A percentile compares a stretch with the other conserved stretches of the same genome.
Evolutionary conservation across 352 stramenopile species (phyloP).

Genomic region (Thraustotheca clavata): DNA sequence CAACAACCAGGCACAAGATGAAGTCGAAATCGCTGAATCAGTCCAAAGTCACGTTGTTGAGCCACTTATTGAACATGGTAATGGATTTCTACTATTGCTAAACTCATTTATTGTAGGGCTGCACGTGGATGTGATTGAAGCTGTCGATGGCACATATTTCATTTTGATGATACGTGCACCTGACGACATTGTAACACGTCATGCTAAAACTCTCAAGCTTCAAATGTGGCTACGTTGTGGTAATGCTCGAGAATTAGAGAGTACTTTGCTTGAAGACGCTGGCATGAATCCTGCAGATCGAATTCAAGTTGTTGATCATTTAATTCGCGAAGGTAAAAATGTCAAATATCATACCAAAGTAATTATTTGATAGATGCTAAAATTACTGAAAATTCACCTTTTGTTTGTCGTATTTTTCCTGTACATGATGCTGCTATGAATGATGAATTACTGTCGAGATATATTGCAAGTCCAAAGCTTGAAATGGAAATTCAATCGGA

Average conservation of each 20-base stretch:
- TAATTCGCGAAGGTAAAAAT: conserved; percentile 48
- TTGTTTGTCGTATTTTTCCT: conserved; percentile 66
- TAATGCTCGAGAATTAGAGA: conserved; percentile 62
- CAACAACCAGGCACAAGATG: conserved; percentile 27
- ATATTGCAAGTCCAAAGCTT: conserved; percentile 57
- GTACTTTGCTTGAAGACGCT: conserved; percentile 41
- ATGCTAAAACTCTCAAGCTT: conserved; percentile 52
- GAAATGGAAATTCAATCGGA: conserved; percentile 41
- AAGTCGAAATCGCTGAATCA: conserved; percentile 12
- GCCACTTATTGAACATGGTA: conserved; percentile 47
- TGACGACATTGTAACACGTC: conserved; percentile 46
- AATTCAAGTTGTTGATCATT: conserved; percentile 77
- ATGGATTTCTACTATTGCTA: neutral
- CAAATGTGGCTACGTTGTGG: conserved; percentile 70
- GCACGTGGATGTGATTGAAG: conserved; percentile 77
- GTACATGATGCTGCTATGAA: conserved; percentile 68
- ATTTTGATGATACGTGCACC: conserved; percentile 63
- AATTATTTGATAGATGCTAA: conserved; percentile 27
- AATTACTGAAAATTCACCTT: conserved; percentile 40
- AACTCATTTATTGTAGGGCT: conserved; percentile 27
- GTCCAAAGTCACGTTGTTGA: conserved; percentile 26
- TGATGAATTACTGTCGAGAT: conserved; percentile 60
- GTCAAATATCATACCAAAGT: neutral
- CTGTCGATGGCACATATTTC: conserved; percentile 67
- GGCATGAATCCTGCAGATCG: conserved; percentile 64